Evolutionary conservation across 306 rosid species (phyloP).

Genomic region (Benincasa hispida): DNA sequence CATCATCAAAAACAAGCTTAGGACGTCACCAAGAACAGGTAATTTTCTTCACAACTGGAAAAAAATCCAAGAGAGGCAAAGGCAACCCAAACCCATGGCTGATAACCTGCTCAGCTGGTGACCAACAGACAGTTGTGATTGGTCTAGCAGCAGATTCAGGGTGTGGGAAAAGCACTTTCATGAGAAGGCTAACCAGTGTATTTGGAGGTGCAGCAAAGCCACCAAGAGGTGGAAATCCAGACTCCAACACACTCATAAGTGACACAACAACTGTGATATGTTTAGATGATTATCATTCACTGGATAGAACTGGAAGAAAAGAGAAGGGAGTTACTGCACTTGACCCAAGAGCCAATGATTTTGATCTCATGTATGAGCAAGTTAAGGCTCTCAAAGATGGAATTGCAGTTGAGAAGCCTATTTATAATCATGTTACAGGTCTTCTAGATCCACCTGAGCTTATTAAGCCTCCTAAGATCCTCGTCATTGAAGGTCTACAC

Average conservation of each 20-base stretch:
- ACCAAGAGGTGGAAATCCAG: constrained; percentile 90
- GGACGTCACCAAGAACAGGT: constrained; percentile 58
- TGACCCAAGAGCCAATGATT: constrained; percentile 81
- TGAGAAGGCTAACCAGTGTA: constrained; percentile 90
- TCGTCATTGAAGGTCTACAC: constrained; percentile 92
- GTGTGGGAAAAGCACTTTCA: constrained; percentile 92
- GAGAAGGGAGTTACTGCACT: constrained; percentile 90
- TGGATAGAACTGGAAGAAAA: constrained; percentile 84
- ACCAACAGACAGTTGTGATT: constrained; percentile 69
- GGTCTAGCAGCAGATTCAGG: constrained; percentile 97
- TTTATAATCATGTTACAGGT: constrained; percentile 87
- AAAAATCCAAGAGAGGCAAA: constrained; percentile 15
- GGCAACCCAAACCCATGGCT: constrained; percentile 20
- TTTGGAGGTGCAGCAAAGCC: constrained; percentile 93
- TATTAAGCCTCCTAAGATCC: constrained; percentile 87
- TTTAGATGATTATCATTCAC: constrained; percentile 84
- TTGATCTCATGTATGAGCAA: constrained; percentile 93
- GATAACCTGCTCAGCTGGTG: constrained; percentile 53
- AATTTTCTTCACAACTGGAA: constrained; percentile 34
- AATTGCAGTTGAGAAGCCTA: constrained; percentile 59
- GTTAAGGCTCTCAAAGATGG: constrained; percentile 80
- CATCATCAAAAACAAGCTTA: constrained; percentile 47
- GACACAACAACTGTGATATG: constrained; percentile 95
- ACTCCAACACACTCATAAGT: constrained; percentile 85
- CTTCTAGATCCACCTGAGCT: constrained; percentile 88